Base-by-base conservation (phyloP, 208 protist genomes). In the Phytomonas francai region DNA sequence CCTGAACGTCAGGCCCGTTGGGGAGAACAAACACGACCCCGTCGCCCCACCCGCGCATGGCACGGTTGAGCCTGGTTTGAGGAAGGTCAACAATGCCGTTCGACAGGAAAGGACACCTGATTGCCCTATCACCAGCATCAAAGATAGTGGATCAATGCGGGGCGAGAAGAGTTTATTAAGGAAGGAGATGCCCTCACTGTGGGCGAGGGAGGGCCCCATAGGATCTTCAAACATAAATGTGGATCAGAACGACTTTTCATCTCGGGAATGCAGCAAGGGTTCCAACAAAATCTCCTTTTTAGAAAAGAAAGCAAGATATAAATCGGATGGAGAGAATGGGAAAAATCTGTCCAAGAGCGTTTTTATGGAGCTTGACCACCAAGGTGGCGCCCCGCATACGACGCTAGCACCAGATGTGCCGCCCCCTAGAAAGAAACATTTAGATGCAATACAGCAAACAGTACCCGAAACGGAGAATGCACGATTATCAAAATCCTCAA, bases 241-340 rank as follows among this genome's bases (percentile, higher is more conserved):
- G 68, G 31, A 67, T 32, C 61, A 66, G 1, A 63, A 72, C 57
- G 60, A 67, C 11, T 58, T 34, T 63, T 36, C 59, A 45, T 49
- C 68, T 6, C 28, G 54, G 16, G 54, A 54, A n/a, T 60, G 27
- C 39, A 45, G 45, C 19, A 16, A 7, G 12, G 30, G 34, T 0
- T 49, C 67, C 28, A 54, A 54, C 19, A 68, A 29, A 42, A 4
- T 22, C 16, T 31, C 64, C 3, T 5, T 54, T 54, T 54, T 54
- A 54, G 45, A 0, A 19, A 54, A 54, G 22, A 54, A 54, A 22
- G 45, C 16, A 54, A 12, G 19, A 25, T 19, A 19, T 1, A 54
- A 54, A 7, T 5, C 0, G 5, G 16, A 0, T 25, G 45, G 25
- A 54, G 25, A 54, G 19, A 1, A 1, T 6, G 45, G 45, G 3